A percentile compares a stretch with the other conserved stretches of the same genome.
phyloP scores from a whole-genome alignment of 2,329 filamentous ascomycete genomes.

The Onygenales sp. region DNA sequence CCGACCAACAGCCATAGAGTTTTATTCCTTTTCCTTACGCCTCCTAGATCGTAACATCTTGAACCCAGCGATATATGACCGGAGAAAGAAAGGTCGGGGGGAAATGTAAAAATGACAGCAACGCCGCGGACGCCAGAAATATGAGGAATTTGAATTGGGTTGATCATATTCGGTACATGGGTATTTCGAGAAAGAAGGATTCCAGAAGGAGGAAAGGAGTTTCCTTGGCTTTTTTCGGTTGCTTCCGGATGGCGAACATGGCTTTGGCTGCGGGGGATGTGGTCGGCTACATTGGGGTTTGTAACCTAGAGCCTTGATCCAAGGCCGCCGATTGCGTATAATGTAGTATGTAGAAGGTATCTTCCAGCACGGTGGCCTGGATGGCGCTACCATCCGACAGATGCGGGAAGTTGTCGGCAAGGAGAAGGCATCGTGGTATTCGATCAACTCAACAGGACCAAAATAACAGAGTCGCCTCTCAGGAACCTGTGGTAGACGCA shows the following conservation, averaged over 20 bases:
- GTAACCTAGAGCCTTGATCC: not conserved
- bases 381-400: not conserved
- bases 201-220: not conserved
- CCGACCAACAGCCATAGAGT: too few relatives aligned
- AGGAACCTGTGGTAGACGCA: constrained; percentile 55
- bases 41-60: too few relatives aligned
- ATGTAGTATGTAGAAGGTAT: not conserved
- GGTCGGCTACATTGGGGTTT: too few relatives aligned
- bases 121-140: not conserved
- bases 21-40: too few relatives aligned
- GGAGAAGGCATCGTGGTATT: not conserved
- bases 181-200: not conserved
- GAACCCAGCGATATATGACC: too few relatives aligned
- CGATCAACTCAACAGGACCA: constrained; percentile 68
- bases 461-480: constrained; percentile 76
- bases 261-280: too few relatives aligned
- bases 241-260: not conserved
- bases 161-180: constrained; percentile 1
- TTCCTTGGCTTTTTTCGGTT: not conserved
- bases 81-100: too few relatives aligned
- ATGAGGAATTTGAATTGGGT: not conserved
- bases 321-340: not conserved
- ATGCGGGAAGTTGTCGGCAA: not conserved
- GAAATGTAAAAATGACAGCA: constrained; percentile 4
- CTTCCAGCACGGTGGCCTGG: constrained; percentile 1